Evolutionary conservation across 345 rosid species (phyloP).

Genomic region (Camelina sativa): DNA sequence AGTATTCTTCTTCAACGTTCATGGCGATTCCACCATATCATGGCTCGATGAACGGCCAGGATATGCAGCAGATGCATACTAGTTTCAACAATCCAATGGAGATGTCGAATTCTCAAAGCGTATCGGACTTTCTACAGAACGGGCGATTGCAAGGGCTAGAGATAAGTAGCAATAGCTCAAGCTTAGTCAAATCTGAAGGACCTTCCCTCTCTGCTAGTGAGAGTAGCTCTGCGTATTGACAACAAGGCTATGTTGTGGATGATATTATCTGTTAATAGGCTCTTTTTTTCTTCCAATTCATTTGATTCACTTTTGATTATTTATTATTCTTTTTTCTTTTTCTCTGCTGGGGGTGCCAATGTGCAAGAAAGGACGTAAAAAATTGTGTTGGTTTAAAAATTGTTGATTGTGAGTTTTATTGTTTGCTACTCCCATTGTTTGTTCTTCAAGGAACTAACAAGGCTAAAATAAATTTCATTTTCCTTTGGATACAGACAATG

Average conservation of each 20-base stretch:
- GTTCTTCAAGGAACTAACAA: slow-evolving; percentile 37
- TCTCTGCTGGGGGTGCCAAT: not conserved
- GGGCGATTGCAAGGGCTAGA: slow-evolving; percentile 62
- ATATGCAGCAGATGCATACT: slow-evolving; percentile 50
- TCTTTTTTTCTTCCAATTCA: not conserved
- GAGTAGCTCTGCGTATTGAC: slow-evolving; percentile 66
- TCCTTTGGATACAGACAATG: not conserved
- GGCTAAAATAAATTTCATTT: slow-evolving; percentile 7
- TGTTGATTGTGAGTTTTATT: slow-evolving; percentile 28
- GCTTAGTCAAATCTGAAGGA: slow-evolving; percentile 61
- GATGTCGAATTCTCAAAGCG: slow-evolving; percentile 37
- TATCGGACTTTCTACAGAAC: slow-evolving; percentile 51
- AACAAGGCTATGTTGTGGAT: not conserved
- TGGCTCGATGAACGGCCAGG: slow-evolving; percentile 40
- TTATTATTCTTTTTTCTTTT: slow-evolving; percentile 2
- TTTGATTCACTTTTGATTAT: slow-evolving; percentile 23
- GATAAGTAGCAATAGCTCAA: slow-evolving; percentile 58
- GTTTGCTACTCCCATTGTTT: slow-evolving; percentile 33
- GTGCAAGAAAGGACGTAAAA: slow-evolving; percentile 6
- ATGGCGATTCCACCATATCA: slow-evolving; percentile 48
- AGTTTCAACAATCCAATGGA: slow-evolving; percentile 42
- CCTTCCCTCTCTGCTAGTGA: slow-evolving; percentile 67
- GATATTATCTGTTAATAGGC: slow-evolving; percentile 23
- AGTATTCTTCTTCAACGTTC: slow-evolving; percentile 44
- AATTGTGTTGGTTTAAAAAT: not conserved